phyloP scores from a whole-genome alignment of 805 yeast genomes.

The Grigorovia jiainica region DNA sequence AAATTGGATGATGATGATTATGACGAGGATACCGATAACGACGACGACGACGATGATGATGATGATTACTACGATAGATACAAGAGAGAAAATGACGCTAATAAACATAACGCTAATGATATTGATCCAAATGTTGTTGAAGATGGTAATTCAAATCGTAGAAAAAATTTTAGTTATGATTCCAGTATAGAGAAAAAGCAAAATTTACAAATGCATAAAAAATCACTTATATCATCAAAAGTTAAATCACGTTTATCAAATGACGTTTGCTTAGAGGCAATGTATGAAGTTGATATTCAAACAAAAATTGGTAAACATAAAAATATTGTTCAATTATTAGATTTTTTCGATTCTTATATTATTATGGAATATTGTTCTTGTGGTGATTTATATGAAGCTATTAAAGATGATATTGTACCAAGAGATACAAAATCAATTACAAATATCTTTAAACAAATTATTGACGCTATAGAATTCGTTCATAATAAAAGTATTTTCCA shows the following conservation, averaged over 20 bases:
- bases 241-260: slow-evolving; percentile 31
- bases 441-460: slow-evolving; percentile 49
- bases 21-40: slow-evolving; percentile 10
- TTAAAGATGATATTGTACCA: slow-evolving; percentile 53
- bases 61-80: background rate
- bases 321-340: slow-evolving; percentile 51
- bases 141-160: too few relatives aligned
- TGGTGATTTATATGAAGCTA: slow-evolving; percentile 80
- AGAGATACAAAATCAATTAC: slow-evolving; percentile 36
- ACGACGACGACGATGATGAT: slow-evolving; percentile 10
- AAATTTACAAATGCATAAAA: slow-evolving; percentile 16
- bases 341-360: slow-evolving; percentile 57
- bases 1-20: slow-evolving; percentile 38
- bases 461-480: slow-evolving; percentile 68
- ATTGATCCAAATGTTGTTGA: too few relatives aligned
- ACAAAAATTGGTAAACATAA: slow-evolving; percentile 48
- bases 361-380: slow-evolving; percentile 77
- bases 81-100: background rate
- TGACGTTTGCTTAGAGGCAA: slow-evolving; percentile 45
- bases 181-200: slow-evolving; percentile 18
- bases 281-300: slow-evolving; percentile 60
- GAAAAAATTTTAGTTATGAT: slow-evolving; percentile 2
- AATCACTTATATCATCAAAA: slow-evolving; percentile 30
- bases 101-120: slow-evolving; percentile 11
- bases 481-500: slow-evolving; percentile 69